phyloP scores from a whole-genome alignment of 306 rosid genomes.

The Mimosa bimucronata region DNA sequence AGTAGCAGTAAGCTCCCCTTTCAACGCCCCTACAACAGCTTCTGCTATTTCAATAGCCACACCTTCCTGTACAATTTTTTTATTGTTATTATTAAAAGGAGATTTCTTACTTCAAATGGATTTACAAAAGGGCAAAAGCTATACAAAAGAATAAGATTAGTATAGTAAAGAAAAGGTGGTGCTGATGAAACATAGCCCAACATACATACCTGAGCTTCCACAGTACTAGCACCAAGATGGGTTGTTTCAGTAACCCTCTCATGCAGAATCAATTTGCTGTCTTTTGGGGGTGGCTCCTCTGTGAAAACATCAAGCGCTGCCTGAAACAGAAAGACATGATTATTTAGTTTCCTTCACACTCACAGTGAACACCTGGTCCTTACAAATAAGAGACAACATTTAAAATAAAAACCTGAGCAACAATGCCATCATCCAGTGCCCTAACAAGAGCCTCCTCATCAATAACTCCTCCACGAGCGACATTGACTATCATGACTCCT shows the following conservation, averaged over 20 bases:
- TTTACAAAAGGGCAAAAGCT: background rate
- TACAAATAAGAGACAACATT: background rate
- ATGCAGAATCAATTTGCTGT: conserved; percentile 77
- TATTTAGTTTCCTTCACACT: background rate
- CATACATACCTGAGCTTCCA: conserved; percentile 95
- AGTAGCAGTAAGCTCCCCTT: conserved; percentile 97
- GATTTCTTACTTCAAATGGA: background rate
- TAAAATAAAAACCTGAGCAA: conserved; percentile 84
- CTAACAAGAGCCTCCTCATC: conserved; percentile 94
- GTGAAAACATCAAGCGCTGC: conserved; percentile 98
- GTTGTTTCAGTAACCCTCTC: conserved; percentile 94
- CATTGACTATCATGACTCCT: conserved; percentile 90
- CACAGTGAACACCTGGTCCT: background rate
- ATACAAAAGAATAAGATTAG: too few relatives aligned
- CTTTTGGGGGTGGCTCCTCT: conserved; percentile 79
- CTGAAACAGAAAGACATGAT: conserved; percentile 46
- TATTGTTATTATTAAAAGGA: background rate
- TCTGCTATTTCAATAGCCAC: conserved; percentile 99
- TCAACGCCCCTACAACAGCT: conserved; percentile 94
- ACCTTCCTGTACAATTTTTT: conserved; percentile 76
- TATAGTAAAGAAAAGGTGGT: background rate
- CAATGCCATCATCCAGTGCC: conserved; percentile 89
- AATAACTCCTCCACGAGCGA: conserved; percentile 98
- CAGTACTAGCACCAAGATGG: conserved; percentile 97
- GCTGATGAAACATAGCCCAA: conserved; percentile 14